Evolutionary conservation across 805 yeast species (phyloP), one percentile per base, ranked within the genome.

Genomic region (Naumovozyma baii): DNA sequence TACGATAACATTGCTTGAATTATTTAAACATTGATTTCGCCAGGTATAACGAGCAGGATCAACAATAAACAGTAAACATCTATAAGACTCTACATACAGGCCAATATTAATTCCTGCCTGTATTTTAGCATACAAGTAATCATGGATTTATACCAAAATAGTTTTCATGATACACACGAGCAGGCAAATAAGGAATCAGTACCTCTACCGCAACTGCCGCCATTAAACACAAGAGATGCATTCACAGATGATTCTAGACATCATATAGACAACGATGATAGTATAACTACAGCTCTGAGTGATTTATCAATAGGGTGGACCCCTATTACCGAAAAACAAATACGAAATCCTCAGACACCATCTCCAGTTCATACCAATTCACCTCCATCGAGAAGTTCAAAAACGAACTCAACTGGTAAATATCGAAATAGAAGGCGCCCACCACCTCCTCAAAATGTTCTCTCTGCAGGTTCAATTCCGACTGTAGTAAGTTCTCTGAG

Each of bases 141-240:
- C 26, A 7, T 22, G 10, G 26, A 22, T 10, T 7, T 22, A 10
- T 22, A 22, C 26, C 7, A 10, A 22, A 22, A 10, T 10, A 22
- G 26, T 10, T 10, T 10, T 22, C 10, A 7, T 7, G 10, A 10
- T 7, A 10, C 9, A 7, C 26, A 7, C 10, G 10, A 22, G 26
- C 26, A 10, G 26, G 10, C 26, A 22, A 22, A 22, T 22, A 22
- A 22, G 26, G 36, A 38, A 5, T 14, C 41, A 18, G 31, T 42
- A 18, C 15, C 31, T 15, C 33, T 58, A 26, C 63, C 63, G 1
- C 45, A 47, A 33, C 43, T 58, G 31, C 62, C 63, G 15, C 63
- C 63, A 5, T 42, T 58, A 31, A 41, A 47, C 19, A 57, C 61
- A 8, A 39, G 51, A 29, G 43, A 40, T 14, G 44, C 52, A 8